A percentile compares a stretch with the other conserved stretches of the same genome.
These are phyloP conservation scores for Xylariaceae sp. DNA, from an alignment of 2,329 filamentous ascomycete species.

Conservation along the genomic window DNA sequence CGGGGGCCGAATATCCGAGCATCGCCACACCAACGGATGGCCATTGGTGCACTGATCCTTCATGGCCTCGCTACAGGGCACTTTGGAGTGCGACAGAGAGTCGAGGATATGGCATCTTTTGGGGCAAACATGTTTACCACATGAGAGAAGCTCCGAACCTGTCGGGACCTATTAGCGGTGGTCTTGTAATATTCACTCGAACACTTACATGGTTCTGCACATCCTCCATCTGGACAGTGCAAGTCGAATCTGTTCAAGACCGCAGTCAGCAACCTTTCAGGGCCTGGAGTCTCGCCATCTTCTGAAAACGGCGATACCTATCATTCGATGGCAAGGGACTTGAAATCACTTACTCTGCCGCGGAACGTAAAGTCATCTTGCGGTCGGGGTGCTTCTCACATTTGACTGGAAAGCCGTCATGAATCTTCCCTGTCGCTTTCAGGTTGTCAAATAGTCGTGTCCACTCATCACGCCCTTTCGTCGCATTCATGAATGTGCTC, in stretches of 20 bases:
- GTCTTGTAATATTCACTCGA: not conserved
- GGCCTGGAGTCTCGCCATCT: no score
- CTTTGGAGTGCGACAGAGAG: not conserved
- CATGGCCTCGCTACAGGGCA: not conserved
- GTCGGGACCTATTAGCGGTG: not conserved
- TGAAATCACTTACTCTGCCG: conserved; percentile 15
- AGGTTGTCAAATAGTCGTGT: conserved; percentile 51
- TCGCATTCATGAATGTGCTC: conserved; percentile 53
- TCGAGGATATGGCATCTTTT: conserved; percentile 8
- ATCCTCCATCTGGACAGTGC: conserved; percentile 26
- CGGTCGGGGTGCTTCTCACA: conserved; percentile 28
- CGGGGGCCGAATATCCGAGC: conserved; percentile 3
- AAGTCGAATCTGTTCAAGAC: conserved; percentile 17
- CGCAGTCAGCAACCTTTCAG: not conserved
- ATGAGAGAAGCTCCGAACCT: conserved; percentile 34
- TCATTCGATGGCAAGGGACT: not conserved
- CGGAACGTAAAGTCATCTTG: conserved; percentile 11
- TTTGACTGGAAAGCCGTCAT: conserved; percentile 23
- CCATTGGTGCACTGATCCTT: conserved; percentile 1
- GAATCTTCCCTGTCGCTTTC: conserved; percentile 45
- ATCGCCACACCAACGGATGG: conserved; percentile 4
- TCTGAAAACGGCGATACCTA: not conserved
- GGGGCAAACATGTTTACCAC: conserved; percentile 54
- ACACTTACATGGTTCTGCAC: conserved; percentile 19
- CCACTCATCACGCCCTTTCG: conserved; percentile 55